Conservation (phyloP, 2,329 filamentous ascomycete species). For the Verticillium alfalfae region DNA sequence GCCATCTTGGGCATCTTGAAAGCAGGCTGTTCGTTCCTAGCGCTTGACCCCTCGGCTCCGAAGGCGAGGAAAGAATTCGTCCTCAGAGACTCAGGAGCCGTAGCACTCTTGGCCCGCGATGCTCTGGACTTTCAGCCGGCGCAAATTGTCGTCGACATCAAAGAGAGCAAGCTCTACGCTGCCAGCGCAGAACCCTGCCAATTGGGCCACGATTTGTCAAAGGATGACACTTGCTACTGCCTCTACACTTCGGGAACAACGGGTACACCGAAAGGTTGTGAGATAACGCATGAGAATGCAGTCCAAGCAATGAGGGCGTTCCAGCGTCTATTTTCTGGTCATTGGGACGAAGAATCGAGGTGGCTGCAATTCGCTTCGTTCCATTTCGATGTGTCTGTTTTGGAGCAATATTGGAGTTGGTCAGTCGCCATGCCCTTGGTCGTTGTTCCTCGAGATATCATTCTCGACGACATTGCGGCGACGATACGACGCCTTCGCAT, state of each 20-base stretch:
- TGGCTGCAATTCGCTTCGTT: constrained; percentile 94
- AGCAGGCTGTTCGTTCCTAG: constrained; percentile 74
- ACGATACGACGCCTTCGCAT: constrained; percentile 69
- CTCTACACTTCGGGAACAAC: constrained; percentile 87
- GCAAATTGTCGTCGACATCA: constrained; percentile 21
- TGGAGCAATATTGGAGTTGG: constrained; percentile 97
- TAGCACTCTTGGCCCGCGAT: constrained; percentile 49
- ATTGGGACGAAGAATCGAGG: constrained; percentile 68
- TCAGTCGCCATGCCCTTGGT: constrained; percentile 82
- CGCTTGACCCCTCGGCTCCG: constrained; percentile 72
- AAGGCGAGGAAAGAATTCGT: constrained; percentile 72
- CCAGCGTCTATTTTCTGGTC: constrained; percentile 66
- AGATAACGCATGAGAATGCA: constrained; percentile 82
- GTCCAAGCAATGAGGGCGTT: constrained; percentile 89
- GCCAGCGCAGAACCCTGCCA: constrained; percentile 10
- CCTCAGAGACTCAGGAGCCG: constrained; percentile 63
- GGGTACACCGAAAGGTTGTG: constrained; percentile 79
- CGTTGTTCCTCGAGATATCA: constrained; percentile 74
- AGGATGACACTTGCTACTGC: constrained; percentile 66
- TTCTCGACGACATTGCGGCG: constrained; percentile 75
- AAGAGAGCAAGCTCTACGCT: constrained; percentile 20
- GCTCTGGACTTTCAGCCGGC: constrained; percentile 21
- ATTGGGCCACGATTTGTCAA: constrained; percentile 17
- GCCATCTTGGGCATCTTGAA: constrained; percentile 78
- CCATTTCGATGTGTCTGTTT: constrained; percentile 88